These are phyloP conservation scores for Geoglossum glabrum DNA, from an alignment of 495 filamentous ascomycete genomes.

Conservation along the genomic window DNA sequence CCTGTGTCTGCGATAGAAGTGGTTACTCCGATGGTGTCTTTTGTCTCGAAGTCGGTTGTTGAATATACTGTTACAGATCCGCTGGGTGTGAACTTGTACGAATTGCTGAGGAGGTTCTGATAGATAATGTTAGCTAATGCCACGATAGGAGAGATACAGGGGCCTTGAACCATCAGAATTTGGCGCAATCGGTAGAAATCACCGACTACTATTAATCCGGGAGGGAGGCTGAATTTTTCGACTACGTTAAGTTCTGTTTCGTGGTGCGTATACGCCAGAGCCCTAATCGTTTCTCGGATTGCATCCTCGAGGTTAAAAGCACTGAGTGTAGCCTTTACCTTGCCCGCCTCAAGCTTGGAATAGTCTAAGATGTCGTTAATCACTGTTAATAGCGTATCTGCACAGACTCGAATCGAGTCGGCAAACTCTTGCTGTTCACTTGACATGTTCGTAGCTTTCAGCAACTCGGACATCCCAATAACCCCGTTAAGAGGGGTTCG, in stretches of 20 bases:
- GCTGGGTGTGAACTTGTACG: conserved; percentile 79
- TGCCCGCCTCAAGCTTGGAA: conserved; percentile 83
- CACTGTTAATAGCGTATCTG: conserved; percentile 73
- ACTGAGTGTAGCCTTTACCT: conserved; percentile 81
- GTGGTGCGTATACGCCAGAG: conserved; percentile 63
- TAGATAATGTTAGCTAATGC: conserved; percentile 57
- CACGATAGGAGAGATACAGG: not conserved
- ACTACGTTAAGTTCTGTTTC: conserved; percentile 62
- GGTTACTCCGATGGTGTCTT: conserved; percentile 47
- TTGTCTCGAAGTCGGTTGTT: conserved; percentile 44
- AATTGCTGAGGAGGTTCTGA: conserved; percentile 83
- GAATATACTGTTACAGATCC: conserved; percentile 68
- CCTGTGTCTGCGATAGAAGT: conserved; percentile 82
- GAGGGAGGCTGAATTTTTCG: conserved; percentile 43
- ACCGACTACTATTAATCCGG: conserved; percentile 62
- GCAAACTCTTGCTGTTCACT: conserved; percentile 76
- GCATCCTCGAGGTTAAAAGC: conserved; percentile 72
- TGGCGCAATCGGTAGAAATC: conserved; percentile 83
- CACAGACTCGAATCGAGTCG: conserved; percentile 80
- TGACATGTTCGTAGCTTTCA: conserved; percentile 57
- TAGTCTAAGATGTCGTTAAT: conserved; percentile 94
- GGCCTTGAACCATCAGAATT: conserved; percentile 40
- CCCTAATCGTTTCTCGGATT: conserved; percentile 70
- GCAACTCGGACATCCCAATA: conserved; percentile 73
- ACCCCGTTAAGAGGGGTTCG: conserved; percentile 77